Percentiles rank a stretch among this genome's conserved stretches.
Conservation (phyloP, 768 basidiomycete species). For the Leccinum variicolor region DNA sequence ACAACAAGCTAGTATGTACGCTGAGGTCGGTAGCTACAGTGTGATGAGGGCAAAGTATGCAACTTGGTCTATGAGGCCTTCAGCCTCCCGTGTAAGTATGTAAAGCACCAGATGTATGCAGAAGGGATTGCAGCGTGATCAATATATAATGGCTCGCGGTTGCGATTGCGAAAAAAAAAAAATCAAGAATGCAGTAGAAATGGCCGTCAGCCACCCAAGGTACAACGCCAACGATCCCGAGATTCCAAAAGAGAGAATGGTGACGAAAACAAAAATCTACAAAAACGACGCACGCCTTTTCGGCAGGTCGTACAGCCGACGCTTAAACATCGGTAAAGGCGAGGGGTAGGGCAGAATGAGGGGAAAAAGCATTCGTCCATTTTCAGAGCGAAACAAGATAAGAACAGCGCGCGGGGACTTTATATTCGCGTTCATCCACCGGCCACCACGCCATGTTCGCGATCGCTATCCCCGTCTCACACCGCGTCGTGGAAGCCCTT, state of each 20-base stretch:
- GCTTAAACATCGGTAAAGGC: constrained; percentile 24
- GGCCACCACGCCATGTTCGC: constrained; percentile 8
- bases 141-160: constrained; percentile 2
- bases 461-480: constrained; percentile 22
- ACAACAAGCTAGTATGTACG: constrained; percentile 24
- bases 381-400: constrained; percentile 11
- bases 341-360: constrained; percentile 20
- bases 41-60: constrained; percentile 16
- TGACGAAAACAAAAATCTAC: constrained; percentile 8
- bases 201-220: constrained; percentile 31
- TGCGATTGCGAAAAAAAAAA: background rate
- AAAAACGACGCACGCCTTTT: constrained; percentile 5
- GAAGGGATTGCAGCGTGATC: constrained; percentile 13
- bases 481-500: constrained; percentile 51
- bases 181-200: constrained; percentile 12
- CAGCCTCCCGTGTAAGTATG: constrained; percentile 31
- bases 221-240: constrained; percentile 16
- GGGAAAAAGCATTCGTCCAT: constrained; percentile 6
- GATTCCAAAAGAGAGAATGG: constrained; percentile 11
- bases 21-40: constrained; percentile 13
- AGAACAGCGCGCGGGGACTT: constrained; percentile 3
- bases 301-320: constrained; percentile 13
- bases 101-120: constrained; percentile 15
- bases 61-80: constrained; percentile 32
- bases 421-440: constrained; percentile 7